Evolutionary conservation across 345 rosid genomes (phyloP), one percentile per base, ranked within the genome.

Genomic region (Salix exigua): DNA sequence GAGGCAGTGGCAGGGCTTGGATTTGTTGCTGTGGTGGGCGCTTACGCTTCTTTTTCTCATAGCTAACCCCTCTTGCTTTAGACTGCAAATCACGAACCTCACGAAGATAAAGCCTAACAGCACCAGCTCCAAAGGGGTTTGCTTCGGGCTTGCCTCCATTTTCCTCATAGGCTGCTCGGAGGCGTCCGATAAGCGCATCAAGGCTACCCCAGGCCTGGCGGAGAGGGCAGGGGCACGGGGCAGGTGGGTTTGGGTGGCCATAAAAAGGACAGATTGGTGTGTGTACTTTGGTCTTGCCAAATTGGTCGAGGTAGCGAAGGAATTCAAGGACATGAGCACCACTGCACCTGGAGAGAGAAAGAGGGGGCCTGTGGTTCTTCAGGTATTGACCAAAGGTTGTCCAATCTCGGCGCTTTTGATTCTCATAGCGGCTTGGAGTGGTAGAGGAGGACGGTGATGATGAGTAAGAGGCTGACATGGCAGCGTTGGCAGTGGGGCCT

Each of bases 381-480:
- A 83, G 67, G 68, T 83, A 83, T 38, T 80, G 86, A 6, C 86
- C 81, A 21, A 83, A 83, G 62, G 86, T 83, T 68, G 74, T 80
- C 86, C 86, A 83, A 79, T 83, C 86, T 1, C 86, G 78, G 44
- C 86, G 81, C 72, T 83, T 83, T 51, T 83, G 86, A 73, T 83
- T 83, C 83, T 83, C 83, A 62, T 83, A 68, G 68, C 88, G 79
- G 70, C 83, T 81, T 0, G 80, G 75, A 18, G 80, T 42, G 25
- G 80, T 25, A 7, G 80, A 72, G 17, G 83, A 50, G 3, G 82
- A 33, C 18, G 82, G 55, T 40, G 82, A 65, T 13, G 80, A 51
- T 0, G 65, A 25, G 33, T 55, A 21, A 38, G 74, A 61, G 6
- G 19, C 21, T 17, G 82, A 73, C 21, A 66, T 58, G 25, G 53